Conservation (phyloP, 805 yeast genomes). For the Saturnispora quitensis region DNA sequence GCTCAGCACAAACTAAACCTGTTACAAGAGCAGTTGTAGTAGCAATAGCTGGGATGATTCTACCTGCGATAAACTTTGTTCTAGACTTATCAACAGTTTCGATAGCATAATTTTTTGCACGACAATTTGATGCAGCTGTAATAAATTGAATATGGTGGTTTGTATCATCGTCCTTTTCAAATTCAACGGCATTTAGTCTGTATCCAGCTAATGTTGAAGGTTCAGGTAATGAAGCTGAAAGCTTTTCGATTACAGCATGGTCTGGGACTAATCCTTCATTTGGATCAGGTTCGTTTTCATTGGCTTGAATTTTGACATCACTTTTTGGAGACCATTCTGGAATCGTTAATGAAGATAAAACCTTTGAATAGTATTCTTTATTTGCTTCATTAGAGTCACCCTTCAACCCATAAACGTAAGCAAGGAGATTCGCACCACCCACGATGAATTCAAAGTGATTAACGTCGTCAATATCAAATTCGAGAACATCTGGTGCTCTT, state of each 20-base stretch:
- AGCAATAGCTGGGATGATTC: slow-evolving; percentile 98
- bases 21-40: slow-evolving; percentile 98
- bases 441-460: slow-evolving; percentile 78
- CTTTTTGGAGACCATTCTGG: slow-evolving; percentile 69
- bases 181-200: slow-evolving; percentile 80
- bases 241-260: slow-evolving; percentile 51
- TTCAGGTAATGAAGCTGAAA: slow-evolving; percentile 77
- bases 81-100: slow-evolving; percentile 82
- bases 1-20: slow-evolving; percentile 86
- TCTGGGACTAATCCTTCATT: slow-evolving; percentile 46
- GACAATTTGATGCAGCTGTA: slow-evolving; percentile 89
- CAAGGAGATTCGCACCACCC: slow-evolving; percentile 87
- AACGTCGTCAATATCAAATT: slow-evolving; percentile 62
- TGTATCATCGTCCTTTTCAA: slow-evolving; percentile 95
- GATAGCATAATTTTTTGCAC: slow-evolving; percentile 86
- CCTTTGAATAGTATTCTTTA: slow-evolving; percentile 41
- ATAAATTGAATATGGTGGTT: slow-evolving; percentile 96
- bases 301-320: slow-evolving; percentile 72
- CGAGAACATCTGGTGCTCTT: slow-evolving; percentile 86
- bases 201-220: slow-evolving; percentile 86
- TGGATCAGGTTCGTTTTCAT: slow-evolving; percentile 84
- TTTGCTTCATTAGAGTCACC: slow-evolving; percentile 53
- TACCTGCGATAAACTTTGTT: slow-evolving; percentile 96
- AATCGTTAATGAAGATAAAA: slow-evolving; percentile 40
- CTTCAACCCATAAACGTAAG: slow-evolving; percentile 81